A percentile compares a stretch with the other conserved stretches of the same genome.
Evolutionary conservation across 805 yeast genomes (phyloP).

Genomic region (Kregervanrija fluxuum): DNA sequence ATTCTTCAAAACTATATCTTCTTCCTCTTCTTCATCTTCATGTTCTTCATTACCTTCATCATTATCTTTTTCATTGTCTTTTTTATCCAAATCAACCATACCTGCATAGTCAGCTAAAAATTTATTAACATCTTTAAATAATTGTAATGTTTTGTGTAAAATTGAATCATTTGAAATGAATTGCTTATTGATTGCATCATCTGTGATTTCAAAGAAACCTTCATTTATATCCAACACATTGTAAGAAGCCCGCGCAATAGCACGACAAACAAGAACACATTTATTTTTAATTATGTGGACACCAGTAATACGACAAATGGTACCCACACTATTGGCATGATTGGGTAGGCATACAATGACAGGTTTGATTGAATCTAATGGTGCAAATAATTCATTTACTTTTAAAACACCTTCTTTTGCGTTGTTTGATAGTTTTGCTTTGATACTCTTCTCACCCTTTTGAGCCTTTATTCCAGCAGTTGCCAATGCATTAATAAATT

Average conservation of each 20-base stretch:
- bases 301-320: slow-evolving; percentile 42
- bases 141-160: not conserved
- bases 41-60: slow-evolving; percentile 8
- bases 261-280: slow-evolving; percentile 42
- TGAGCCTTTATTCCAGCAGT: not conserved
- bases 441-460: not conserved
- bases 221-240: too few relatives aligned
- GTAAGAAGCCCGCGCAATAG: slow-evolving; percentile 34
- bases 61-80: slow-evolving; percentile 4
- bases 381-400: not conserved
- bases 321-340: slow-evolving; percentile 20
- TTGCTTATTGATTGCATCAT: too few relatives aligned
- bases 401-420: not conserved
- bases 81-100: slow-evolving; percentile 13
- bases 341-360: slow-evolving; percentile 22
- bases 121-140: not conserved
- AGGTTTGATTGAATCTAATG: slow-evolving; percentile 6
- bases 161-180: too few relatives aligned
- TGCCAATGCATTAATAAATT: too few relatives aligned
- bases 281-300: slow-evolving; percentile 36
- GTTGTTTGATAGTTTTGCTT: not conserved
- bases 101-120: slow-evolving; percentile 24
- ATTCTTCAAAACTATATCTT: not conserved
- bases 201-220: too few relatives aligned
- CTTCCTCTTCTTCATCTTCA: not conserved